Evolutionary conservation across 768 basidiomycete species (phyloP).

Genomic region (Leccinum imitatum): DNA sequence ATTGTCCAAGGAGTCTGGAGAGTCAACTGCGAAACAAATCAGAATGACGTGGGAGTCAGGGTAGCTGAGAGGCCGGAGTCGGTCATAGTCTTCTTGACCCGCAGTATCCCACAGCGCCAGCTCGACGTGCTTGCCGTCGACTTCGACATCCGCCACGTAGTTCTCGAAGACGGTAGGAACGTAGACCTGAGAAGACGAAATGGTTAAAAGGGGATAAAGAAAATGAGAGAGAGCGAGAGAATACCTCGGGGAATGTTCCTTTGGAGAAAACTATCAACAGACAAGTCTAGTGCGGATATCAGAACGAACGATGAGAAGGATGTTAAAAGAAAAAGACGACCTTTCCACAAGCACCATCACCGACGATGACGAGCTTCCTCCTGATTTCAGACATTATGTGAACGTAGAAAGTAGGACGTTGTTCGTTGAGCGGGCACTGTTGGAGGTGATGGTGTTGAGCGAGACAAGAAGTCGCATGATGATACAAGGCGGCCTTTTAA

Average conservation of each 20-base stretch:
- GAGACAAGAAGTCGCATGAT: constrained; percentile 39
- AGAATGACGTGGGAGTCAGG: constrained; percentile 99
- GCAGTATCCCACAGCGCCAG: constrained; percentile 99
- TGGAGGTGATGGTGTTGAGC: constrained; percentile 38
- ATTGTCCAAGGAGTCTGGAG: constrained; percentile 97
- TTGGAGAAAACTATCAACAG: constrained; percentile 95
- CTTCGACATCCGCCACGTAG: constrained; percentile 98
- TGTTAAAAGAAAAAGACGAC: constrained; percentile 35
- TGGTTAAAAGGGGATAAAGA: neutral
- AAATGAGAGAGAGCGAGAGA: neutral
- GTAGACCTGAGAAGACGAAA: constrained; percentile 67
- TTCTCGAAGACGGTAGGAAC: constrained; percentile 99
- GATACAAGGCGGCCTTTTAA: constrained; percentile 37
- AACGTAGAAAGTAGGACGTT: constrained; percentile 35
- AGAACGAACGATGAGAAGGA: constrained; percentile 15
- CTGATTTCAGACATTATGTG: constrained; percentile 91
- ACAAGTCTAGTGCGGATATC: constrained; percentile 61
- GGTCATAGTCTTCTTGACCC: constrained; percentile 99
- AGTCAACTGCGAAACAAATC: constrained; percentile 98
- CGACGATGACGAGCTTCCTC: constrained; percentile 98
- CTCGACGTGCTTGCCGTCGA: constrained; percentile 98
- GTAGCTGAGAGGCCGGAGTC: constrained; percentile 95
- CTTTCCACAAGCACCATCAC: constrained; percentile 98
- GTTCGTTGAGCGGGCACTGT: constrained; percentile 36
- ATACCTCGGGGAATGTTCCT: constrained; percentile 93